Evolutionary conservation across 1,284 basidiomycete species (phyloP), one percentile per base, ranked within the genome.

Genomic region (Trichosporon faecale): DNA sequence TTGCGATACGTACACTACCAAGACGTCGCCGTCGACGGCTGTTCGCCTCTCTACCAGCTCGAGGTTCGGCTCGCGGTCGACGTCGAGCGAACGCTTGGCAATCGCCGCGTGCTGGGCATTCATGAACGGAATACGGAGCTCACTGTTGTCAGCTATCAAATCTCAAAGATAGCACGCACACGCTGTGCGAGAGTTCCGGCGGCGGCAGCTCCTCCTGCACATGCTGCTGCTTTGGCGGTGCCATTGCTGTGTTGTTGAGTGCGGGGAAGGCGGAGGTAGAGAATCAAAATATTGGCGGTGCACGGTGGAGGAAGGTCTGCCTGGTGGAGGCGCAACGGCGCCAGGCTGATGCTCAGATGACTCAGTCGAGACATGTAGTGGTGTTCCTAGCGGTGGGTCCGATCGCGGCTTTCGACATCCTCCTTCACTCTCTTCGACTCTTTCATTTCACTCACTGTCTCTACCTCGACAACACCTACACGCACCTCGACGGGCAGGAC

Each of bases 41-140:
- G 95, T 81, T n/a, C 83, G 86, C 68, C 92, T 86, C 77, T 89
- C 89, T 31, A 95, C 93, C 3, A 90, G 88, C 49, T 90, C 87
- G 2, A 89, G 88, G 76, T 95, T 92, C 52, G 94, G 85, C 79
- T 95, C 93, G 25, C 86, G 84, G 82, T 96, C 93, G 35, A 95
- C 94, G 72, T 92, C 89, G 76, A 96, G 91, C 66, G 89, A 89
- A 79, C 90, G 88, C 77, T 89, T 90, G 29, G 91, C 92, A 72
- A 94, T 91, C 63, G 82, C 78, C 7, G 94, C 93, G 76, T 95
- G 92, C 70, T 89, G 85, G 23, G 85, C 78, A 18, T 88, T 90
- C 46, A 87, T 85, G 75, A 95, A 93, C 3, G 94, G 93, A 66
- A 95, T 89, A 55, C 88, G 87, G 70, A 94, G 84, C 14, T 88